phyloP scores from a whole-genome alignment of 768 basidiomycete species.

The Mycena venus region DNA sequence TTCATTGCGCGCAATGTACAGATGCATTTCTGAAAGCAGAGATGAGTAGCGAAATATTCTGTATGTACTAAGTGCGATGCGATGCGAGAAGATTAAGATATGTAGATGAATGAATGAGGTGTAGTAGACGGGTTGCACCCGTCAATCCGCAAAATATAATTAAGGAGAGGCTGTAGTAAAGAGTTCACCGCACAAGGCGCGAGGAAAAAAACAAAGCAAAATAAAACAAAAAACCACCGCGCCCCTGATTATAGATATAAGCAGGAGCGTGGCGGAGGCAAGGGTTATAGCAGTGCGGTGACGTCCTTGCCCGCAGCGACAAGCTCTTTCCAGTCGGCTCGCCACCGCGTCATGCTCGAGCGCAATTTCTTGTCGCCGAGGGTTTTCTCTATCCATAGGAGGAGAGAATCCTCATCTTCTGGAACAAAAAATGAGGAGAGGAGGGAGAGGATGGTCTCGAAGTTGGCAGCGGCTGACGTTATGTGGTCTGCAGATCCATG shows the following conservation, averaged over 20 bases:
- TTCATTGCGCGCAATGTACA: conserved; percentile 28
- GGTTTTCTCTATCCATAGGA: conserved; percentile 83
- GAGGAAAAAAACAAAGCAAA: background rate
- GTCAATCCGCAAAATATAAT: background rate
- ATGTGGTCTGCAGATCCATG: conserved; percentile 75
- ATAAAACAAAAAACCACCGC: conserved; percentile 3
- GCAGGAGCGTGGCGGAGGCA: conserved; percentile 12
- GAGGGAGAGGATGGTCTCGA: conserved; percentile 92
- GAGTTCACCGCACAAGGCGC: background rate
- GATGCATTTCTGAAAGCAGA: conserved; percentile 34
- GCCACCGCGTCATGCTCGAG: conserved; percentile 79
- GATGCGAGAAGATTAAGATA: background rate
- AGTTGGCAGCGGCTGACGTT: conserved; percentile 80
- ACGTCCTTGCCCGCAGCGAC: conserved; percentile 75
- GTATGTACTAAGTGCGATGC: background rate
- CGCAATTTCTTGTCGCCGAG: conserved; percentile 76
- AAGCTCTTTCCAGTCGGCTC: conserved; percentile 82
- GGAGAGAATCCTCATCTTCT: conserved; percentile 86
- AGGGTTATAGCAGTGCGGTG: conserved; percentile 66
- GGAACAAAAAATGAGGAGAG: conserved; percentile 96
- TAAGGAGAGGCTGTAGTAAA: conserved; percentile 3
- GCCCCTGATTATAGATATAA: background rate
- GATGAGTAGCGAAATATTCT: conserved; percentile 26
- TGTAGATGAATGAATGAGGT: conserved; percentile 24
- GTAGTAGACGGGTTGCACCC: conserved; percentile 19